These are phyloP conservation scores for Lecanicillium sp. DNA, from an alignment of 2,329 filamentous ascomycete genomes.

Conservation along the genomic window DNA sequence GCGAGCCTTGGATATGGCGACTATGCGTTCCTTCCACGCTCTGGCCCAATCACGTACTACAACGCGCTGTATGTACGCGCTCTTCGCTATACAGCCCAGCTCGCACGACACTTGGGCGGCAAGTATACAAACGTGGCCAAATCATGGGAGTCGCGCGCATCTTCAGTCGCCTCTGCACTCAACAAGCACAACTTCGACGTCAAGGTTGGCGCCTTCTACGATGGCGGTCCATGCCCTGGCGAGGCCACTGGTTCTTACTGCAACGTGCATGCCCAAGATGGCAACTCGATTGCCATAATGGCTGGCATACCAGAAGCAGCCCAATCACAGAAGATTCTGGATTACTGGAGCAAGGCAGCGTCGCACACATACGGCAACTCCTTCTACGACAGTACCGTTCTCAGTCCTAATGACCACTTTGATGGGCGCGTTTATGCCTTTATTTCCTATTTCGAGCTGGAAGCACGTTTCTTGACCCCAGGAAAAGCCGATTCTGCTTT, in stretches of 20 bases:
- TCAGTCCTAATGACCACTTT: conserved; percentile 24
- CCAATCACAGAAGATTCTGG: conserved; percentile 25
- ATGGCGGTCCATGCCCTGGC: conserved; percentile 26
- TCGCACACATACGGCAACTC: conserved; percentile 38
- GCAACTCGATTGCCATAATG: conserved; percentile 40
- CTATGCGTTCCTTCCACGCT: conserved; percentile 41
- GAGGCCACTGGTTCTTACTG: conserved; percentile 15
- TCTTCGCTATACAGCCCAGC: conserved; percentile 32
- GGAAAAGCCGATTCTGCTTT: conserved; percentile 27
- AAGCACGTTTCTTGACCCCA: conserved; percentile 33
- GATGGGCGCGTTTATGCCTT: conserved; percentile 42
- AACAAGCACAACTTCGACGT: conserved; percentile 33
- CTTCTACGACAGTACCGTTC: conserved; percentile 39
- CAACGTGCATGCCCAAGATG: conserved; percentile 39
- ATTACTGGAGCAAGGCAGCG: conserved; percentile 29
- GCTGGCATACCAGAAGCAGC: conserved; percentile 22
- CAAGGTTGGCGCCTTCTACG: conserved; percentile 34
- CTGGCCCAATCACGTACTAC: conserved; percentile 43
- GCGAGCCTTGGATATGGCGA: conserved; percentile 34
- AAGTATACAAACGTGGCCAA: conserved; percentile 21
- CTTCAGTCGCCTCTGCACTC: conserved; percentile 25
- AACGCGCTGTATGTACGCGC: conserved; percentile 42
- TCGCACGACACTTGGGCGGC: conserved; percentile 25
- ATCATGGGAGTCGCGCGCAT: conserved; percentile 31
- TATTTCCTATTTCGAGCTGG: conserved; percentile 44